Conservation (phyloP, 2,329 filamentous ascomycete genomes). For the Intubia oerlemansii region DNA sequence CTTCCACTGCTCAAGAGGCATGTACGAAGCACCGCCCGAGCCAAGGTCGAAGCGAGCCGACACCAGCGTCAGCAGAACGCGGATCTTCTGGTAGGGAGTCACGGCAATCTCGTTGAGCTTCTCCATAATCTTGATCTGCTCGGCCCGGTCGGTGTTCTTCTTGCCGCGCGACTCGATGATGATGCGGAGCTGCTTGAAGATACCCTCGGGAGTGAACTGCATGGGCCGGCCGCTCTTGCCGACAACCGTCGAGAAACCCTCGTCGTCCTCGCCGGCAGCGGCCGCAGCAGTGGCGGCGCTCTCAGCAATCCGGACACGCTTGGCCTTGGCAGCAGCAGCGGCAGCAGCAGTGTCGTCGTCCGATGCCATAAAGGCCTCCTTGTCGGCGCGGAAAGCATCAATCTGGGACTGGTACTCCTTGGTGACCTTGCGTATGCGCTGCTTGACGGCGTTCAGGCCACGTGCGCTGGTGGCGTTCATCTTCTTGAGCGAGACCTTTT, state of each 20-base stretch:
- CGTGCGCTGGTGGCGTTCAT: conserved; percentile 94
- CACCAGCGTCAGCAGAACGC: conserved; percentile 76
- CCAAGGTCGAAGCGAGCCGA: conserved; percentile 89
- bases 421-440: conserved; percentile 97
- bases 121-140: conserved; percentile 97
- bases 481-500: conserved; percentile 92
- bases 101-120: conserved; percentile 75
- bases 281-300: conserved; percentile 23
- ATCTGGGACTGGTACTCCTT: conserved; percentile 82
- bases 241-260: conserved; percentile 79
- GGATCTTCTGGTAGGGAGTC: conserved; percentile 84
- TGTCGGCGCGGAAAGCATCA: conserved; percentile 67
- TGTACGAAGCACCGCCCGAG: conserved; percentile 53
- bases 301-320: conserved; percentile 24
- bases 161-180: conserved; percentile 94
- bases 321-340: conserved; percentile 23
- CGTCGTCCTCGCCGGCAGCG: conserved; percentile 37
- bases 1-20: conserved; percentile 96
- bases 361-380: conserved; percentile 63
- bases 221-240: conserved; percentile 76
- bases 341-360: conserved; percentile 54
- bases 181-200: conserved; percentile 83
- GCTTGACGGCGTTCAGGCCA: conserved; percentile 90
- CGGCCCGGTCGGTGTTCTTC: conserved; percentile 90
- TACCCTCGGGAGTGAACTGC: conserved; percentile 89